phyloP scores from a whole-genome alignment of 2,329 filamentous ascomycete genomes.

The Diaporthe amygdali region DNA sequence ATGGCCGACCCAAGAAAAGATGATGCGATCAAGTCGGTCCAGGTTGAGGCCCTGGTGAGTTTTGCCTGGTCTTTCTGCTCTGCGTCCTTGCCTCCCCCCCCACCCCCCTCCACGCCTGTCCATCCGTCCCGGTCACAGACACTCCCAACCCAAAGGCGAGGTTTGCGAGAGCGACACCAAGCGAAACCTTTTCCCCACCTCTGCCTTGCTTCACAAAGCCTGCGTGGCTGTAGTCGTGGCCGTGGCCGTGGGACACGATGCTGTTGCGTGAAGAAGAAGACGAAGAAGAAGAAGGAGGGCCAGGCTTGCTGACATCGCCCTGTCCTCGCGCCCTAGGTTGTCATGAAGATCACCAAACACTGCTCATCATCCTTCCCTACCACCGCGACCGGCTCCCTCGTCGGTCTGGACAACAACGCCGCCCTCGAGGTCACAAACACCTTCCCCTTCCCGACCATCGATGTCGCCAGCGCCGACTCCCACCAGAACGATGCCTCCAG shows the following conservation, averaged over 20 bases:
- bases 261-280: slow-evolving; percentile 31
- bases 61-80: slow-evolving; percentile 3
- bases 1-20: slow-evolving; percentile 70
- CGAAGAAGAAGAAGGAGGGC: too few species aligned
- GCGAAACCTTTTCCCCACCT: slow-evolving; percentile 28
- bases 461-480: slow-evolving; percentile 70
- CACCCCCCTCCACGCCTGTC: neutral
- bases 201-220: neutral
- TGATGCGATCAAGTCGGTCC: slow-evolving; percentile 80
- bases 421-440: slow-evolving; percentile 91
- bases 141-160: slow-evolving; percentile 27
- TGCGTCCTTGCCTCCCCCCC: too few species aligned
- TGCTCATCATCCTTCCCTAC: slow-evolving; percentile 88
- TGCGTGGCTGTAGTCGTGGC: neutral
- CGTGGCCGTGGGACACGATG: neutral
- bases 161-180: neutral
- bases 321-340: slow-evolving; percentile 62
- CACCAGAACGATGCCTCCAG: slow-evolving; percentile 79
- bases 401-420: slow-evolving; percentile 87
- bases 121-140: slow-evolving; percentile 33
- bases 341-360: slow-evolving; percentile 98
- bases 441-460: slow-evolving; percentile 90
- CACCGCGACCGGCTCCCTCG: slow-evolving; percentile 85
- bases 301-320: slow-evolving; percentile 14
- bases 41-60: slow-evolving; percentile 92